phyloP scores from a whole-genome alignment of 1,284 basidiomycete species.

The Sanguinoderma infundibulare region DNA sequence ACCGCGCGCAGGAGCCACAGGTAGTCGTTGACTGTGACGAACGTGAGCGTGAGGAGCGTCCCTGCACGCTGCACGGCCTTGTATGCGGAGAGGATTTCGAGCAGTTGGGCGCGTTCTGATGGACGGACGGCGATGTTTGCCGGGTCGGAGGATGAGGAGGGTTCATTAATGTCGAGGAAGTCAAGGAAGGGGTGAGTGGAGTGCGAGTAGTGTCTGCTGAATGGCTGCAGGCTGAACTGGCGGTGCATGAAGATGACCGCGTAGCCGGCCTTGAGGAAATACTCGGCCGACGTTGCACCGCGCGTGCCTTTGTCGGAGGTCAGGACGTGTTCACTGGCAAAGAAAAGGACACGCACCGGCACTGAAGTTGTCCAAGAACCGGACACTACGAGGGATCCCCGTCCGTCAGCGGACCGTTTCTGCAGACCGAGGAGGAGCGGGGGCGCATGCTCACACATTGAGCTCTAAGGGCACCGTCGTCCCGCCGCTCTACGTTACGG shows the following conservation, averaged over 20 bases:
- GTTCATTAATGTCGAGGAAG: slow-evolving; percentile 79
- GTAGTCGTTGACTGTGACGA: slow-evolving; percentile 96
- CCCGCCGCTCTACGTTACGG: slow-evolving; percentile 78
- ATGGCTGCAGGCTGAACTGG: slow-evolving; percentile 96
- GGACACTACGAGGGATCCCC: slow-evolving; percentile 68
- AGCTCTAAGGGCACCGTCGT: slow-evolving; percentile 95
- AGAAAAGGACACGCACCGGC: slow-evolving; percentile 80
- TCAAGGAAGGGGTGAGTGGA: slow-evolving; percentile 98
- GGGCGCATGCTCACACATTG: slow-evolving; percentile 80
- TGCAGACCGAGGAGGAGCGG: background rate
- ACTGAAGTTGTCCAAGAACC: slow-evolving; percentile 98
- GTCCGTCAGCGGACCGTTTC: slow-evolving; percentile 28
- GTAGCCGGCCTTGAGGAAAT: slow-evolving; percentile 92
- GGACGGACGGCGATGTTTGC: slow-evolving; percentile 70
- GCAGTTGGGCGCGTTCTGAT: slow-evolving; percentile 66
- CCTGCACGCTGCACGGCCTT: slow-evolving; percentile 78
- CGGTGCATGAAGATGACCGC: slow-evolving; percentile 99
- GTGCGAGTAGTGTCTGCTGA: slow-evolving; percentile 96
- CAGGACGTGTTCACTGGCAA: background rate
- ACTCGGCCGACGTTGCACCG: slow-evolving; percentile 97
- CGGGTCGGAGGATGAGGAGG: slow-evolving; percentile 26
- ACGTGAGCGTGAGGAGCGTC: slow-evolving; percentile 85
- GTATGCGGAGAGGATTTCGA: slow-evolving; percentile 81
- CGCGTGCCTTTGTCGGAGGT: slow-evolving; percentile 71
- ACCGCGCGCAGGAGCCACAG: slow-evolving; percentile 90